Evolutionary conservation across 2,329 filamentous ascomycete species (phyloP).

Genomic region (Epichloe uncinata): DNA sequence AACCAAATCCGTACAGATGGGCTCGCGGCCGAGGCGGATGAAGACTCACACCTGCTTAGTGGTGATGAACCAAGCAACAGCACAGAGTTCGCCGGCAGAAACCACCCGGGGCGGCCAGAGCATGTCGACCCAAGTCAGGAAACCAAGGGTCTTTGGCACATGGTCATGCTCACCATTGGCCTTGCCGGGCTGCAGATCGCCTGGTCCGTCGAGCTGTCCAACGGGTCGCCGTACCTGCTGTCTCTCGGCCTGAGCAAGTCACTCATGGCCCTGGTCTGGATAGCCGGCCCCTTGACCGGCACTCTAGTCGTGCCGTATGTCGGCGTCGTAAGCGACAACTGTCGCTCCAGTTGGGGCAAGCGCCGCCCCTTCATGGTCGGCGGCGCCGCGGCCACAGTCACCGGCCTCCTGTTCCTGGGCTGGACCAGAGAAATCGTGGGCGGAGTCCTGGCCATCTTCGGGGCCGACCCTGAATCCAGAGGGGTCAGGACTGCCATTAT

Average conservation of each 20-base stretch:
- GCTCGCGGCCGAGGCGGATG: conserved; percentile 9
- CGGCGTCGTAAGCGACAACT: conserved; percentile 69
- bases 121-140: conserved; percentile 30
- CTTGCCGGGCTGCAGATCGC: conserved; percentile 86
- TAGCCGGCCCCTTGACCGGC: conserved; percentile 66
- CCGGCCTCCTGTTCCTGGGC: conserved; percentile 55
- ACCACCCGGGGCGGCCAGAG: no score
- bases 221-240: conserved; percentile 74
- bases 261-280: conserved; percentile 73
- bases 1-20: not conserved
- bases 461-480: conserved; percentile 50
- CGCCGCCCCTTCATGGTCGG: conserved; percentile 70
- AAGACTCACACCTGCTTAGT: conserved; percentile 20
- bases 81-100: not conserved
- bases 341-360: conserved; percentile 60
- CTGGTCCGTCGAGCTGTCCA: conserved; percentile 90
- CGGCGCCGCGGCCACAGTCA: conserved; percentile 52
- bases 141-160: conserved; percentile 73
- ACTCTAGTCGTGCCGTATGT: conserved; percentile 72
- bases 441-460: conserved; percentile 55
- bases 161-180: conserved; percentile 73
- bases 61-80: not conserved
- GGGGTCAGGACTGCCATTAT: conserved; percentile 56
- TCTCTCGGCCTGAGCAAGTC: conserved; percentile 75
- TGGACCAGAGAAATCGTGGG: conserved; percentile 64